Conservation (phyloP, 2,329 filamentous ascomycete species). For the Colletotrichum sp. region DNA sequence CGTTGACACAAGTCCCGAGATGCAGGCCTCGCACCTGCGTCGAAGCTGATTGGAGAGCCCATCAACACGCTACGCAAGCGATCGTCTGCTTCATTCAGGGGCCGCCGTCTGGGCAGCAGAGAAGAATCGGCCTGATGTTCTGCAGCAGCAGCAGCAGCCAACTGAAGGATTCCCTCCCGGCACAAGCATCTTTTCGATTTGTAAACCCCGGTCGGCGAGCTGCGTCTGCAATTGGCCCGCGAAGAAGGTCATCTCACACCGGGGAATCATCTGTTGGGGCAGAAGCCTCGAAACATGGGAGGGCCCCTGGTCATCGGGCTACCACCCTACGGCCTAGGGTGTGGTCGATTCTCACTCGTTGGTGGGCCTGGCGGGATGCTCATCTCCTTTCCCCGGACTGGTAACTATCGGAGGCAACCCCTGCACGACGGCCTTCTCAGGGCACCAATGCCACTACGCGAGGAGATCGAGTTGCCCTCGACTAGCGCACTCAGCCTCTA, state of each 20-base stretch:
- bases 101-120: not conserved
- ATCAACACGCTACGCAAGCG: not conserved
- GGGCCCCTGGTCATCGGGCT: not conserved
- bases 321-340: not conserved
- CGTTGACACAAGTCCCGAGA: not conserved
- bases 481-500: not conserved
- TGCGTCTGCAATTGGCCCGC: not conserved
- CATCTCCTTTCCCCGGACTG: not conserved
- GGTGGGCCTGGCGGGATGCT: not conserved
- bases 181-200: not conserved
- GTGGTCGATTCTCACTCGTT: not conserved
- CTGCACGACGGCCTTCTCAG: not conserved
- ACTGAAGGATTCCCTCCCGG: not conserved
- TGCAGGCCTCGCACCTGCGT: not conserved
- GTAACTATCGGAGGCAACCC: not conserved
- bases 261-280: not conserved
- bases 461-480: not conserved
- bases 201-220: not conserved
- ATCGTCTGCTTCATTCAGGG: not conserved
- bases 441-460: not conserved
- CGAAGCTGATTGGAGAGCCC: not conserved
- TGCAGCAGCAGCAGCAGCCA: not conserved
- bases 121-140: not conserved
- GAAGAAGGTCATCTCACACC: not conserved
- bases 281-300: not conserved